phyloP scores from a whole-genome alignment of 208 protist genomes.

The Spongospora subterranea region DNA sequence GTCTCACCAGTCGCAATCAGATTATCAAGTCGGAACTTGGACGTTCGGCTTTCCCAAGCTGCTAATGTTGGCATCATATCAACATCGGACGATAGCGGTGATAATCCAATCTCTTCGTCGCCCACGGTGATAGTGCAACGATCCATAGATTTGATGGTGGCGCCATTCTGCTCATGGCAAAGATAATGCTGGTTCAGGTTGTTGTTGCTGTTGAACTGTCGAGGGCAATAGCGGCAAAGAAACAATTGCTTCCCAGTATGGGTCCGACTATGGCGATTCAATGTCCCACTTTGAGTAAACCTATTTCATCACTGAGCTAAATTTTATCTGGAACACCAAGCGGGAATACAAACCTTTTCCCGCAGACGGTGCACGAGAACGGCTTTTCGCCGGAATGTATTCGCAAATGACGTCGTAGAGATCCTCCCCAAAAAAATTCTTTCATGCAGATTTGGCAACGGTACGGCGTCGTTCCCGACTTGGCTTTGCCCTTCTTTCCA shows the following conservation, averaged over 20 bases:
- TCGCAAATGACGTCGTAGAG: neutral
- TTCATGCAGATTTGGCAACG: neutral
- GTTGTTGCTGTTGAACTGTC: neutral
- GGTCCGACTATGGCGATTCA: constrained; percentile 21
- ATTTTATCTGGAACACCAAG: neutral
- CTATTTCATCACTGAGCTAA: neutral
- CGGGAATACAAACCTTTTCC: neutral
- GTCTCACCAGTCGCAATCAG: neutral
- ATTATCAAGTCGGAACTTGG: constrained; percentile 12
- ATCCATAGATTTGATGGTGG: neutral
- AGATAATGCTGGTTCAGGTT: neutral
- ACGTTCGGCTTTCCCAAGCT: neutral
- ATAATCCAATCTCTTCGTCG: neutral
- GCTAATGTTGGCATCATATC: neutral
- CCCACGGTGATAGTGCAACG: neutral
- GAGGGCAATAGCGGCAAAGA: constrained; percentile 7
- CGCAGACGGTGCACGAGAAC: constrained; percentile 10
- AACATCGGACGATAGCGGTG: neutral
- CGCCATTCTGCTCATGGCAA: neutral
- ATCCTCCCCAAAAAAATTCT: constrained; percentile 37
- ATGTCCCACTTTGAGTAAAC: constrained; percentile 52
- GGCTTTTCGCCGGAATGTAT: constrained; percentile 44
- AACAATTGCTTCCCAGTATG: constrained; percentile 24
- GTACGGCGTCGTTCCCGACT: neutral
- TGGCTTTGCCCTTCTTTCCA: neutral